phyloP scores from a whole-genome alignment of 2,329 filamentous ascomycete genomes.

The Aspergillus sp. region DNA sequence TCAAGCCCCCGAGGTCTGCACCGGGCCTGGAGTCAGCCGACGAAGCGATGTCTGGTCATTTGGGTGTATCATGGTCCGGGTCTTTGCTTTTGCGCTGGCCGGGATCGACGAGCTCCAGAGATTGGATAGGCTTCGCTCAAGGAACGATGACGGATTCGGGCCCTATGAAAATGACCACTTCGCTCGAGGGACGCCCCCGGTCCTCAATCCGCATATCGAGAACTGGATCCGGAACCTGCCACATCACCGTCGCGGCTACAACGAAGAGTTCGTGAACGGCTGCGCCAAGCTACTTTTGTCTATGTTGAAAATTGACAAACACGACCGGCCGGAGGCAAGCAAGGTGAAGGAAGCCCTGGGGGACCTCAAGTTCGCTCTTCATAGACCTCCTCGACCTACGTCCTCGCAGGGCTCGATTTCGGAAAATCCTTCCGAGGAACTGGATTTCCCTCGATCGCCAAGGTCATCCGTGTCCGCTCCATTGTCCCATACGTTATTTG shows the following conservation, averaged over 20 bases:
- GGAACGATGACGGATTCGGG: neutral
- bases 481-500: neutral
- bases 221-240: slow-evolving; percentile 9
- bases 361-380: neutral
- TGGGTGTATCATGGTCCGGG: slow-evolving; percentile 19
- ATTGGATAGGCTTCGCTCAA: slow-evolving; percentile 2
- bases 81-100: slow-evolving; percentile 15
- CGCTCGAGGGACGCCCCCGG: slow-evolving; percentile 6
- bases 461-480: neutral
- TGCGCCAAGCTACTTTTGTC: neutral
- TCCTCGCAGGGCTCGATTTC: neutral
- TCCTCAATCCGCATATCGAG: slow-evolving; percentile 14
- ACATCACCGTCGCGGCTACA: neutral
- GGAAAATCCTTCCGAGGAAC: neutral
- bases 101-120: slow-evolving; percentile 1
- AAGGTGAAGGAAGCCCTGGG: neutral
- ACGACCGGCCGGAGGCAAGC: neutral
- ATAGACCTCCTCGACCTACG: neutral
- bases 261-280: neutral
- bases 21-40: neutral
- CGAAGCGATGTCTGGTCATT: slow-evolving; percentile 23
- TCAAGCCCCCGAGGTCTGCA: slow-evolving; percentile 14
- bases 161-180: slow-evolving; percentile 10
- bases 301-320: neutral
- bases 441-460: too few relatives aligned